Evolutionary conservation across 306 rosid genomes (phyloP), one percentile per base, ranked within the genome.

Genomic region (Geum urbanum): DNA sequence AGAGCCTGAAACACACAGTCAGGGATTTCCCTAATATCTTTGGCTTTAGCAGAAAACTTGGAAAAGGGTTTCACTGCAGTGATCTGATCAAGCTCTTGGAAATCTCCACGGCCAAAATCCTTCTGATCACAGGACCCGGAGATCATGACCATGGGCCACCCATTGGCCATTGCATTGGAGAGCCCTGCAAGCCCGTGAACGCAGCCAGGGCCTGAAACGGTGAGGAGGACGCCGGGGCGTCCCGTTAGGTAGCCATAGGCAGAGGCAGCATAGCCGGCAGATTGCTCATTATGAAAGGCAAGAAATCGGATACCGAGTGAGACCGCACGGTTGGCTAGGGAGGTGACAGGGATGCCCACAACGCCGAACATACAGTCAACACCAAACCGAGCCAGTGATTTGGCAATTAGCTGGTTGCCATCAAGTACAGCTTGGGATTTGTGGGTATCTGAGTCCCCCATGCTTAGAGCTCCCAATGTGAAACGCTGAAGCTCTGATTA

Each of bases 151-250:
- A 85, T 70, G 9, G 99, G 99, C 99, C 99, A 94, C 13, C 92
- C 81, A 62, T 94, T 94, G 53, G 67, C 73, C 84, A 79, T 73
- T 74, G 91, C 96, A 72, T 94, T 94, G 55, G 99, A 83, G 22
- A 94, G 80, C 1, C 99, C 99, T 0, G 99, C 95, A 4, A 94
- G 97, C 32, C 99, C 99, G 39, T 94, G 99, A 57, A 94, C 95
- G 76, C 99, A 94, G 7, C 99, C 99, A 5, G 97, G 99, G 4
- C 92, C 99, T 6, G 97, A 94, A 8, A 94, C 99, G 6, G 99
- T 94, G 41, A 94, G 96, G 44, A 91, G 90, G 2, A 94, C 82
- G 6, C 99, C 99, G 41, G 99, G 94, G 0, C 84, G 71, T 14
- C 82, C 87, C 5, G 95, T 84, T 58, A 94, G 91, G 72, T 80